Evolutionary conservation across 2,329 filamentous ascomycete genomes (phyloP).

Genomic region (Ascochyta viciae-villosae): DNA sequence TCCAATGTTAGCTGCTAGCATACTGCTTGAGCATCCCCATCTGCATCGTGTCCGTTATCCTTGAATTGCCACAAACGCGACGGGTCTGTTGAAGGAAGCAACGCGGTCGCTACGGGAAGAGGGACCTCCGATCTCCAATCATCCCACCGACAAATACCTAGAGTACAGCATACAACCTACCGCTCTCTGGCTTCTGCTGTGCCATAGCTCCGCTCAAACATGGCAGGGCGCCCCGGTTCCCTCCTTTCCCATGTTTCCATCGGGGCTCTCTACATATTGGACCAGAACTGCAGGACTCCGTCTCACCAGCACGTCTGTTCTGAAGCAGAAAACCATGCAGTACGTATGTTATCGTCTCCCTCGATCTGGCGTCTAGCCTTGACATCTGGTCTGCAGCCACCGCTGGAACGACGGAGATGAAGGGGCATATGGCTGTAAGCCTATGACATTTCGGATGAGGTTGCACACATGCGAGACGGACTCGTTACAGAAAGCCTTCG

Average conservation of each 20-base stretch:
- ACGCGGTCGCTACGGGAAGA: too few species aligned
- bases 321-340: conserved; percentile 3
- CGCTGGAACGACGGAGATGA: conserved; percentile 14
- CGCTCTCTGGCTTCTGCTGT: background rate
- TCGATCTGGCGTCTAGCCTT: background rate
- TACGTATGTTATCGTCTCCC: background rate
- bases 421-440: conserved; percentile 6
- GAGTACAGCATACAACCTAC: background rate
- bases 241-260: background rate
- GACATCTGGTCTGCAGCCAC: background rate
- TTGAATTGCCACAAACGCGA: too few species aligned
- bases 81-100: too few species aligned
- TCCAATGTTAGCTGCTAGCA: too few species aligned
- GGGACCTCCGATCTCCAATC: background rate
- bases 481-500: background rate
- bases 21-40: too few species aligned
- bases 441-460: background rate
- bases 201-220: background rate
- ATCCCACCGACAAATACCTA: background rate
- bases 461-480: conserved; percentile 6
- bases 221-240: conserved; percentile 4
- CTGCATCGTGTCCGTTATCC: too few species aligned
- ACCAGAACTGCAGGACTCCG: background rate
- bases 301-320: background rate
- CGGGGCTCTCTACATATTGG: background rate